Conservation (phyloP, 352 stramenopile genomes). For the Globisporangium rhizosaccharum region DNA sequence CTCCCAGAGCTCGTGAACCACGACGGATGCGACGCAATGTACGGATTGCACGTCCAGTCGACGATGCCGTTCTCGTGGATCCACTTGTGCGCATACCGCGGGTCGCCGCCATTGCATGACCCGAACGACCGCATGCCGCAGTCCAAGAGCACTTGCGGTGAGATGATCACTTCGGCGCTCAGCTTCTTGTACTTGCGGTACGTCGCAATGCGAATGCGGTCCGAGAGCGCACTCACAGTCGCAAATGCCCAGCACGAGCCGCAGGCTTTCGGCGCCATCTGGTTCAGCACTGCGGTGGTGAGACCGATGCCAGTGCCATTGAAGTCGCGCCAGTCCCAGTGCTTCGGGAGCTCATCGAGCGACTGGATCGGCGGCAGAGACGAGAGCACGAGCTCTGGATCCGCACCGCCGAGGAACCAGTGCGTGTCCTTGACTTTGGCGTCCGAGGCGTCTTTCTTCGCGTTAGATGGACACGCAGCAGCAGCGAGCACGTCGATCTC, state of each 20-base stretch:
- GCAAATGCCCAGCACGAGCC: constrained; percentile 79
- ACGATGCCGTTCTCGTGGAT: constrained; percentile 82
- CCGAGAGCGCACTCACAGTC: constrained; percentile 64
- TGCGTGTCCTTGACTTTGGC: constrained; percentile 30
- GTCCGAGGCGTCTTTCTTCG: constrained; percentile 6
- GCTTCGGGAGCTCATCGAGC: constrained; percentile 49
- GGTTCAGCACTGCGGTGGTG: constrained; percentile 69
- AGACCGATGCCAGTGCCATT: constrained; percentile 73
- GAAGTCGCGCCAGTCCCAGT: constrained; percentile 81
- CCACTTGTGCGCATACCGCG: constrained; percentile 78
- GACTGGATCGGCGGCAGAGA: constrained; percentile 37
- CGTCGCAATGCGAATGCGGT: constrained; percentile 67
- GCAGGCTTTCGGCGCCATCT: constrained; percentile 73
- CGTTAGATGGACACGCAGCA: constrained; percentile 13
- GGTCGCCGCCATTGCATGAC: constrained; percentile 73
- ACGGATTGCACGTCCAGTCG: constrained; percentile 75
- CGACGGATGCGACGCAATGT: constrained; percentile 74
- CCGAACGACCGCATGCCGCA: constrained; percentile 80
- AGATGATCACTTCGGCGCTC: constrained; percentile 55
- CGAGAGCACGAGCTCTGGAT: constrained; percentile 50
- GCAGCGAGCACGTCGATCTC: constrained; percentile 53
- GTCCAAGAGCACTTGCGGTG: constrained; percentile 63
- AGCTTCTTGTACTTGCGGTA: constrained; percentile 56
- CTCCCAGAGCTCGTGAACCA: constrained; percentile 50
- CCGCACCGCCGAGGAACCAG: constrained; percentile 62